Evolutionary conservation across 208 protist genomes (phyloP).

Genomic region (Hexamita inflata): DNA sequence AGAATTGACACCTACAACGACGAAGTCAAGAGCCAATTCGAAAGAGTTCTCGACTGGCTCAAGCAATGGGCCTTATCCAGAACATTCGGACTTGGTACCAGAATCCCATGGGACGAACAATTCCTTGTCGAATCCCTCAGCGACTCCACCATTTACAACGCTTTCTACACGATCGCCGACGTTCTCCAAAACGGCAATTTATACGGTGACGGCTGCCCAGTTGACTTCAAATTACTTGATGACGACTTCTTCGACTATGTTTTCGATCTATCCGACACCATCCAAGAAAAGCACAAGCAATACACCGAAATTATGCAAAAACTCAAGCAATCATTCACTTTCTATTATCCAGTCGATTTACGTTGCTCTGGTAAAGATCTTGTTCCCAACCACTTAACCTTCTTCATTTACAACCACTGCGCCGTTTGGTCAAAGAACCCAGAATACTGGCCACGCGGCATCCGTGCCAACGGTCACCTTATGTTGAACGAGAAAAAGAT

Average conservation of each 20-base stretch:
- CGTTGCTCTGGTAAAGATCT: conserved; percentile 96
- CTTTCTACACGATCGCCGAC: conserved; percentile 96
- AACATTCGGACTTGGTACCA: conserved; percentile 92
- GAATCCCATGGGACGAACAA: conserved; percentile 76
- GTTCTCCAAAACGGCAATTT: conserved; percentile 66
- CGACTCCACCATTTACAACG: conserved; percentile 99
- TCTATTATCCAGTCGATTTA: conserved; percentile 92
- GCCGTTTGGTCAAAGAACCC: conserved; percentile 74
- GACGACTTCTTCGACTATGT: conserved; percentile 37
- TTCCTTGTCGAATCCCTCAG: conserved; percentile 98
- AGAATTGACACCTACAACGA: conserved; percentile 71
- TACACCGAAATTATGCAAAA: conserved; percentile 50
- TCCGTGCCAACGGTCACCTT: conserved; percentile 96
- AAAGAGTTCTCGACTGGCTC: conserved; percentile 81
- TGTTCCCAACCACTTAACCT: conserved; percentile 96
- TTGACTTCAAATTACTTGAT: background rate
- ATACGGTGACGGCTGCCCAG: background rate
- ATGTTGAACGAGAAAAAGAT: conserved; percentile 96
- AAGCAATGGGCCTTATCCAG: conserved; percentile 95
- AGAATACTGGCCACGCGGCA: conserved; percentile 61
- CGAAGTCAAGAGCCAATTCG: conserved; percentile 71
- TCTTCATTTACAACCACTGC: conserved; percentile 97
- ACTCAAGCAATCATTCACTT: conserved; percentile 84
- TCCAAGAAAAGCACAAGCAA: conserved; percentile 47
- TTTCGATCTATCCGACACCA: background rate